Percentiles rank a stretch among this genome's conserved stretches.
phyloP scores from a whole-genome alignment of 306 rosid genomes.

The Malus sieversii region DNA sequence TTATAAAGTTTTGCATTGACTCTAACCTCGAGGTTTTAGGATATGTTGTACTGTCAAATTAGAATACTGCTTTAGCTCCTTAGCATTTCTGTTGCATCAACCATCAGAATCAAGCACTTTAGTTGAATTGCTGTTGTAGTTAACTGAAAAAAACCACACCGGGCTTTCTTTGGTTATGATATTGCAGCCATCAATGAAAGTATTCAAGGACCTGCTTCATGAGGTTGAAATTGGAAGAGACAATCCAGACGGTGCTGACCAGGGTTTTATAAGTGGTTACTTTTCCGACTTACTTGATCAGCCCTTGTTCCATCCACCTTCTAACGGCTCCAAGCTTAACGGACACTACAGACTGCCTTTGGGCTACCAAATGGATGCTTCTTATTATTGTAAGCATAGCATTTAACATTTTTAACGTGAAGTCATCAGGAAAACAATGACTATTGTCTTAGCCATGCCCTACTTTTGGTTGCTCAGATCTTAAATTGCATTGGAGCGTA shows the following conservation, averaged over 20 bases:
- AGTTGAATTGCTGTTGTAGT: not conserved
- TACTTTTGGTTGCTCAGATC: conserved; percentile 34
- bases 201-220: conserved; percentile 75
- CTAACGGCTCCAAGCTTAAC: conserved; percentile 58
- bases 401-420: not conserved
- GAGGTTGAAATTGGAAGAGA: conserved; percentile 60
- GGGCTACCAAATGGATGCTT: conserved; percentile 99
- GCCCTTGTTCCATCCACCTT: conserved; percentile 74
- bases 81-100: not conserved
- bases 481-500: conserved; percentile 79
- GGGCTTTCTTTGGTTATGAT: not conserved
- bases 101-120: not conserved
- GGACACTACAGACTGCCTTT: conserved; percentile 87
- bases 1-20: not conserved
- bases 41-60: not conserved
- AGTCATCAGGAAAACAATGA: not conserved
- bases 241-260: conserved; percentile 96
- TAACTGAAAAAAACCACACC: not conserved
- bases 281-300: conserved; percentile 78
- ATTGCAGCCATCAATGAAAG: conserved; percentile 70
- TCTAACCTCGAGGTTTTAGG: not conserved
- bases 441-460: not conserved
- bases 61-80: too few species aligned
- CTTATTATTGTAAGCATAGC: conserved; percentile 70
- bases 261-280: conserved; percentile 84